Evolutionary conservation across 139 green algal species (phyloP), one percentile per base, ranked within the genome.

Genomic region (Chlamydomonas asymmetrica): DNA sequence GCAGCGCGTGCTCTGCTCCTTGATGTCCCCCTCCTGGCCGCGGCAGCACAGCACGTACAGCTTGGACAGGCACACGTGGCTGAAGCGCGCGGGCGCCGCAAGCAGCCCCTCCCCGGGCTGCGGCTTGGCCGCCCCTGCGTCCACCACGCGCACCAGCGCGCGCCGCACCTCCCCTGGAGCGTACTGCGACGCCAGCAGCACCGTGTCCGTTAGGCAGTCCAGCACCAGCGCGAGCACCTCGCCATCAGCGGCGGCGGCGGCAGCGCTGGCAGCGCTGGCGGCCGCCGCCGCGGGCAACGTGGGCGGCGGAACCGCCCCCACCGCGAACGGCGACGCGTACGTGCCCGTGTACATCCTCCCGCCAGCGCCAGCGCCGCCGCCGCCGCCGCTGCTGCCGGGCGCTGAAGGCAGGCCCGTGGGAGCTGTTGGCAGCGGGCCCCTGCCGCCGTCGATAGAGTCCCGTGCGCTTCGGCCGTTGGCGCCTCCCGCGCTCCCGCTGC

Each of bases 41-140:
- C 91, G 81, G 72, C 88, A 88, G 80, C 89, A 94, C 54, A 97
- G 72, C 52, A 94, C 89, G 48, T 92, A 97, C 78, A 97, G 79
- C 82, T 95, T 95, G 39, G 82, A 74, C 5, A 97, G 76, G 84
- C 92, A 97, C 20, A 88, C 68, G 38, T 95, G 90, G 6, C 72
- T 80, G 71, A 97, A 94, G 52, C 87, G 88, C 38, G 59, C 81
- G 60, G 54, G 66, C 37, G 85, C 75, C 35, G 82, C 60, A 1
- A 78, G 45, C 22, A 31, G 34, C 0, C 50, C 75, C 35, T 78
- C 64, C 8, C 64, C 60, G 49, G 82, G 59, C 39, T 60, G 52
- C n/a, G 73, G 56, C 0, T 43, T 34, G 5, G 67, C 63, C 27
- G 79, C 66, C 0, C 81, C 76, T 16, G 35, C n/a, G 40, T 97